Base-by-base conservation (phyloP, 768 basidiomycete genomes). In the Agaricus subrufescens region DNA sequence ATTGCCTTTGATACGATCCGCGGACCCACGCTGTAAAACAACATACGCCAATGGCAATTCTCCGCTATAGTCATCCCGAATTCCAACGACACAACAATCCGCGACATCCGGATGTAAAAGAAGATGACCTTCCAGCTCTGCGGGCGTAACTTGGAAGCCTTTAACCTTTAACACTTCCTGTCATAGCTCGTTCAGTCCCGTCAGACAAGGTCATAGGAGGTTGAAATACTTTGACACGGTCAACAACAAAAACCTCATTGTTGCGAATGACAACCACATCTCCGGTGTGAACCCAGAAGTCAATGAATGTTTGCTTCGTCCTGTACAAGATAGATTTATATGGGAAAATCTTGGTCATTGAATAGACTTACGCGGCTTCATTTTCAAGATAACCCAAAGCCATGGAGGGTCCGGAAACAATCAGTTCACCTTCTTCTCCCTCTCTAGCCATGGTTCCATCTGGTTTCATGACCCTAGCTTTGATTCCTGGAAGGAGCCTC, bases 21-120 rank as follows among this genome's bases (percentile, higher is more conserved):
- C 65, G 9, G 73, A 71, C 3, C 74, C 70, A 12, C 73, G 71
- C 46, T 70, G 70, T 15, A 83, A 75, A 3, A 85, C 85, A 25
- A 91, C 71, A 65, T 81, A 91, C 7, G 89, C 89, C 52, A 87
- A 63, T 0, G 90, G 89, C 10, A 88, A 61, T 65, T 92, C 89
- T 15, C 89, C 88, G 56, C 79, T 86, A 65, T 86, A 89, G 25
- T 90, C 88, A 61, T 91, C 86, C 1, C 77, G 76, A 19, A 89
- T 65, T 4, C 86, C 80, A 6, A 91, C 84, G 7, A 87, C 83
- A 60, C 86, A 85, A 1, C 74, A 74, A 62, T 86, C 86, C 3
- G 68, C 70, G 10, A 90, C 85, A 57, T 83, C 81, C 9, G 77
- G 73, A 61, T 87, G 85, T 37, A 74, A 64, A 37, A 88, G 73